A percentile compares a stretch with the other conserved stretches of the same genome.
phyloP scores from a whole-genome alignment of 2,329 filamentous ascomycete genomes.

The Diaporthe sp. region DNA sequence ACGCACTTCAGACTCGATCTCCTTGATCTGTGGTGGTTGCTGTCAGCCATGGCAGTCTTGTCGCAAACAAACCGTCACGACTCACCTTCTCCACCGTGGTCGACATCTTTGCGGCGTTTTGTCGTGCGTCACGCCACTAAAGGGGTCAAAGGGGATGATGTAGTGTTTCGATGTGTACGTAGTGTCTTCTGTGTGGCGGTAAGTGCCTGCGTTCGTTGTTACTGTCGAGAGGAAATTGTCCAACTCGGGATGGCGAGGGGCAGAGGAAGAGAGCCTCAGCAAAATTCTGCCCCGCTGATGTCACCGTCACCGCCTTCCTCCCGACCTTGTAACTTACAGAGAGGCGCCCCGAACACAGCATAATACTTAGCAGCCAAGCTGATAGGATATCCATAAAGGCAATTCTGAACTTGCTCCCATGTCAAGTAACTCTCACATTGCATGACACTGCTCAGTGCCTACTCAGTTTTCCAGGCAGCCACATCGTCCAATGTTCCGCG shows the following conservation, averaged over 20 bases:
- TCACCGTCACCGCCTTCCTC: slow-evolving; percentile 36
- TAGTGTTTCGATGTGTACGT: background rate
- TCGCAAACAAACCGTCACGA: slow-evolving; percentile 38
- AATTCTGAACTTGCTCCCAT: background rate
- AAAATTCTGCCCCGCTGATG: slow-evolving; percentile 38
- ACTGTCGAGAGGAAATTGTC: slow-evolving; percentile 7
- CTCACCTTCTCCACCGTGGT: slow-evolving; percentile 96
- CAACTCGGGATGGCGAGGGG: slow-evolving; percentile 21
- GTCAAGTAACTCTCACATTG: background rate
- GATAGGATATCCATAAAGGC: background rate
- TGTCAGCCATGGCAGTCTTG: slow-evolving; percentile 49
- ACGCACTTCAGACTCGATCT: slow-evolving; percentile 93
- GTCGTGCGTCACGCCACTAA: slow-evolving; percentile 22
- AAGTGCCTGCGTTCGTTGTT: slow-evolving; percentile 7
- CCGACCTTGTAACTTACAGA: background rate
- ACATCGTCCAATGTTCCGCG: background rate
- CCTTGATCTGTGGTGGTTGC: slow-evolving; percentile 80
- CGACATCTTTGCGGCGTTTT: slow-evolving; percentile 77
- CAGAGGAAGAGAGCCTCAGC: background rate
- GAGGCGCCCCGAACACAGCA: no score
- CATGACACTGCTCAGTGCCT: no score
- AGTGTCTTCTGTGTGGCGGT: background rate
- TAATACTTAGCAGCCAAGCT: background rate
- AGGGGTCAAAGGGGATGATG: background rate
- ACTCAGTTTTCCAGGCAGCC: background rate